Evolutionary conservation across 1,139 yeast species (phyloP).

Genomic region (Zygosaccharomyces sapae): DNA sequence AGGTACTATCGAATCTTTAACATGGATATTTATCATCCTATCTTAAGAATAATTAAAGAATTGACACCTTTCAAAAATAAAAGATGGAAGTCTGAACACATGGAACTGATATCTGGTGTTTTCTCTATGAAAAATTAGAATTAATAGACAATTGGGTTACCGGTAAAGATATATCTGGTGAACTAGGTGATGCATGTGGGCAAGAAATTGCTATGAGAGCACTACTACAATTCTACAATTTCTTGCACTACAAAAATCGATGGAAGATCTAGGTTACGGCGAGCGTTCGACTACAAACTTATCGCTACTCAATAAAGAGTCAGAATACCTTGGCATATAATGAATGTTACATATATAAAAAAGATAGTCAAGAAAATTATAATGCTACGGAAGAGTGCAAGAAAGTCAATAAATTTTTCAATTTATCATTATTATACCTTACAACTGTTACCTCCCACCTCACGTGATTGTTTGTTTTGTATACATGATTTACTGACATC

Average conservation of each 20-base stretch:
- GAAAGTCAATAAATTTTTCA: too few species aligned
- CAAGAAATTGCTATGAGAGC: slow-evolving; percentile 86
- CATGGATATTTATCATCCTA: slow-evolving; percentile 58
- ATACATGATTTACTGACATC: background rate
- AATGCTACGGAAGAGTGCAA: too few species aligned
- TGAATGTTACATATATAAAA: slow-evolving; percentile 1
- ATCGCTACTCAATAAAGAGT: slow-evolving; percentile 26
- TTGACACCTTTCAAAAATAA: slow-evolving; percentile 88
- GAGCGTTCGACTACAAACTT: slow-evolving; percentile 32
- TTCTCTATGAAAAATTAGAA: slow-evolving; percentile 66
- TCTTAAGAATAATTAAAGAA: slow-evolving; percentile 68
- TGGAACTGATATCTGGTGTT: slow-evolving; percentile 88
- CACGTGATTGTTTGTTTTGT: background rate
- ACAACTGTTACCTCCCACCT: background rate
- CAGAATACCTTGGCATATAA: slow-evolving; percentile 16
- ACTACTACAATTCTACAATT: slow-evolving; percentile 74
- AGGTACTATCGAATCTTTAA: slow-evolving; percentile 46
- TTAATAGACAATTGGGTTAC: slow-evolving; percentile 86
- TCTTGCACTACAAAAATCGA: slow-evolving; percentile 50
- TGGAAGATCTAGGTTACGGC: slow-evolving; percentile 55
- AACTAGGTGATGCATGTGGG: slow-evolving; percentile 72
- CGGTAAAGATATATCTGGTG: slow-evolving; percentile 74
- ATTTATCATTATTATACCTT: background rate
- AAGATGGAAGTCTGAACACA: slow-evolving; percentile 91
- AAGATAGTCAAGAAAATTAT: too few species aligned